Base-by-base conservation (phyloP, 768 basidiomycete species). In the Lanmaoa pseudosensibilis region DNA sequence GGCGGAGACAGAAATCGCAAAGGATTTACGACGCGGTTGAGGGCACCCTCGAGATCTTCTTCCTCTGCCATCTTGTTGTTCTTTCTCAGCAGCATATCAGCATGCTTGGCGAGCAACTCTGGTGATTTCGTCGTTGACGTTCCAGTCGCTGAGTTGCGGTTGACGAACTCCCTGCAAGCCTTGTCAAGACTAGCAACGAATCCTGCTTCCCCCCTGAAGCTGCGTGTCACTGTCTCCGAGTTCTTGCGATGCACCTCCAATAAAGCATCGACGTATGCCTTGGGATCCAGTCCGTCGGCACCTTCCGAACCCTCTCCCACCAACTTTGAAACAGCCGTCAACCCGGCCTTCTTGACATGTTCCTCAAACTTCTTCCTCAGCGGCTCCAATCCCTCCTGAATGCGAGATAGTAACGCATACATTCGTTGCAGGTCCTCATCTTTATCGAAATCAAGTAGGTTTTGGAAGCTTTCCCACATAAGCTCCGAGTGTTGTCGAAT, bases 11-110 rank as follows among this genome's bases (percentile, higher is more conserved):
- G 34, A 34, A 52, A 40, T 25, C 19, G 23, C 36, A 65, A 30
- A 9, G 16, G 12, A 75, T 88, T 49, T 70, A 96, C 95, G 67
- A 94, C 92, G 63, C 93, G 89, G 70, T 93, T 90, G 43, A 99
- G 71, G 11, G 92, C 92, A 51, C 85, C 84, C 72, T 99, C 96
- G 4, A 98, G 75, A 62, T 95, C 92, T 33, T 86, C 88, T 60
- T 93, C 93, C 75, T 98, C 95, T 4, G 88, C 83, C 73, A 95
- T 83, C 78, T 97, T 97, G 78, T 97, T 98, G 74, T 85, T 95
- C 81, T 98, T 98, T 59, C 90, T 83, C 46, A 99, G 75, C 34
- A 98, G 73, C 56, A 88, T 80, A 70, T 99, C 95, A 18, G 92
- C 86, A 61, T 97, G 92, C 71, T 92, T 94, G 32, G 95, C 94